Evolutionary conservation across 1,284 basidiomycete genomes (phyloP).

Genomic region (Entoloma clypeatum): DNA sequence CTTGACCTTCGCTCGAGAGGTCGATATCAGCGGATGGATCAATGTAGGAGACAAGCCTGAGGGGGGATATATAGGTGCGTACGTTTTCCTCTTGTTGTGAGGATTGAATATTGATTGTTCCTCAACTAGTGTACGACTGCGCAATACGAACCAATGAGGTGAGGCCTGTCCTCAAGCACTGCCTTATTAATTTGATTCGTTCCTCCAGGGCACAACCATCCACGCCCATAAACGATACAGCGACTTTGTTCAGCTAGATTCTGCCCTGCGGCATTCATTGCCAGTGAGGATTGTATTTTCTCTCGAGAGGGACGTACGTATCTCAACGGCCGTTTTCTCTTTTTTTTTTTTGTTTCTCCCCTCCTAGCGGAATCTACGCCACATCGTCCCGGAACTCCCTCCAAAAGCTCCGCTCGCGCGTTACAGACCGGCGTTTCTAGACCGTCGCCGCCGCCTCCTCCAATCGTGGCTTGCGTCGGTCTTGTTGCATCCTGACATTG

Average conservation of each 20-base stretch:
- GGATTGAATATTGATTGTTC: background rate
- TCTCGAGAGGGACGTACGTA: background rate
- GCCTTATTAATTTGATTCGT: slow-evolving; percentile 1
- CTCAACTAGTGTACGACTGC: slow-evolving; percentile 53
- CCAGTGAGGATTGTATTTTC: slow-evolving; percentile 42
- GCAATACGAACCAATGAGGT: slow-evolving; percentile 61
- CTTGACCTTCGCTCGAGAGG: slow-evolving; percentile 54
- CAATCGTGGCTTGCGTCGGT: slow-evolving; percentile 67
- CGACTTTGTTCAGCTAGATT: slow-evolving; percentile 58
- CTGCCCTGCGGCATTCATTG: slow-evolving; percentile 46
- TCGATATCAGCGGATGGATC: slow-evolving; percentile 64
- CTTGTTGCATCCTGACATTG: slow-evolving; percentile 70
- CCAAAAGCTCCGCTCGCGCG: slow-evolving; percentile 67
- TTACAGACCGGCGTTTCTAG: slow-evolving; percentile 67
- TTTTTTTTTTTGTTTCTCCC: slow-evolving; percentile 1
- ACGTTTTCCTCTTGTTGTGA: background rate
- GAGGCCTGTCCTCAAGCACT: background rate
- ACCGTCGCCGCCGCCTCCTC: slow-evolving; percentile 59
- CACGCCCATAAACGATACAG: slow-evolving; percentile 70
- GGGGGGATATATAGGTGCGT: slow-evolving; percentile 59
- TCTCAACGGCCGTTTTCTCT: background rate
- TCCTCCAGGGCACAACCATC: slow-evolving; percentile 51
- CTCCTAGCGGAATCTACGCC: slow-evolving; percentile 40
- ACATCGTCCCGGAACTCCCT: slow-evolving; percentile 58
- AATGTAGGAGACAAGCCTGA: slow-evolving; percentile 59